A percentile compares a stretch with the other conserved stretches of the same genome.
These are phyloP conservation scores for Camelina laxa DNA, from an alignment of 345 rosid genomes.

Conservation along the genomic window DNA sequence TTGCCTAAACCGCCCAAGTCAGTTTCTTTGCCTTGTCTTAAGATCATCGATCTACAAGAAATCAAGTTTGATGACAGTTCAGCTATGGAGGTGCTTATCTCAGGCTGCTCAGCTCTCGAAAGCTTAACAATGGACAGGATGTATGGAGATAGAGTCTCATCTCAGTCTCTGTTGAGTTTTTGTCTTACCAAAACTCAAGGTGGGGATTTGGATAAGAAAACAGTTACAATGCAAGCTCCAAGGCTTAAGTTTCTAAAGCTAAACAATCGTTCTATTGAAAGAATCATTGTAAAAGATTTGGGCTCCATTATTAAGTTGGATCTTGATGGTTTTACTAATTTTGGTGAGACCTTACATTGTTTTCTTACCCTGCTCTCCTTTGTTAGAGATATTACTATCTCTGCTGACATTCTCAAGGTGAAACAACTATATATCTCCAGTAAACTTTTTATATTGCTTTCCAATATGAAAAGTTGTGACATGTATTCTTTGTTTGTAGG, in stretches of 20 bases:
- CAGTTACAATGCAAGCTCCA: neutral
- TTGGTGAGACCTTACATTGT: neutral
- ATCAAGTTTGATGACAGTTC: neutral
- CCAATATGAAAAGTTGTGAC: neutral
- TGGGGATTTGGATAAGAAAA: too few relatives aligned
- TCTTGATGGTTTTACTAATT: neutral
- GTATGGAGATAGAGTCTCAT: conserved; percentile 1
- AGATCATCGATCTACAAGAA: conserved; percentile 10
- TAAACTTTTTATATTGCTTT: neutral
- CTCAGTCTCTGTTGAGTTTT: conserved; percentile 22
- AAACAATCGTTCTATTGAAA: too few relatives aligned
- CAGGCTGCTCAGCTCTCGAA: neutral
- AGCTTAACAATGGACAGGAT: neutral
- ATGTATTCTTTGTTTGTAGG: neutral
- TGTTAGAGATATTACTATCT: conserved; percentile 15
- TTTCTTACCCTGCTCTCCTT: conserved; percentile 15
- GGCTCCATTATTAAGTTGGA: conserved; percentile 21
- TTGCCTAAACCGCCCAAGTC: conserved; percentile 6
- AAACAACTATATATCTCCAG: neutral
- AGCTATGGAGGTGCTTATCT: conserved; percentile 9
- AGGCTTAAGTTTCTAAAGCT: conserved; percentile 15
- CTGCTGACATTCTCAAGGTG: too few relatives aligned
- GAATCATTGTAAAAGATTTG: neutral
- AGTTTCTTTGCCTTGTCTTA: conserved; percentile 28
- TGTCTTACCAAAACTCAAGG: neutral